These are phyloP conservation scores for Starmera stellimalicola DNA, from an alignment of 1,139 yeast species.

Conservation along the genomic window DNA sequence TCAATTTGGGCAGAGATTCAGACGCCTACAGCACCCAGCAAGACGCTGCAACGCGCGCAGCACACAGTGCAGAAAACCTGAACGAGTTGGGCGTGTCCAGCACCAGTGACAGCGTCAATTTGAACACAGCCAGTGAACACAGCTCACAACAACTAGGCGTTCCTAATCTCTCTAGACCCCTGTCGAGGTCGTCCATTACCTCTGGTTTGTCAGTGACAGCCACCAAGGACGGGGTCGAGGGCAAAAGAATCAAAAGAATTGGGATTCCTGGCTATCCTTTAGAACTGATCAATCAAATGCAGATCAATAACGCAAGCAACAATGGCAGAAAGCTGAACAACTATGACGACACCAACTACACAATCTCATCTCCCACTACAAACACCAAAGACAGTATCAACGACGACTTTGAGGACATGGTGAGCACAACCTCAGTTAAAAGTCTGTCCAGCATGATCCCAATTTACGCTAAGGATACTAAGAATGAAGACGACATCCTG, in stretches of 20 bases:
- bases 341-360: neutral
- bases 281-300: constrained; percentile 24
- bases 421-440: constrained; percentile 5
- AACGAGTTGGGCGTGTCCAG: too few species aligned
- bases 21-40: too few species aligned
- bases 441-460: constrained; percentile 19
- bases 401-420: constrained; percentile 7
- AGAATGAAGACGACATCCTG: neutral
- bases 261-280: constrained; percentile 30
- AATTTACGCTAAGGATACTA: constrained; percentile 9
- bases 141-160: neutral
- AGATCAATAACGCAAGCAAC: constrained; percentile 10
- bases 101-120: too few species aligned
- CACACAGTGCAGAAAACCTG: too few species aligned
- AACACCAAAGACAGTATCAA: constrained; percentile 2
- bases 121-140: too few species aligned
- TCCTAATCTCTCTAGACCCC: constrained; percentile 33
- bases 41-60: too few species aligned
- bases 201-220: constrained; percentile 65
- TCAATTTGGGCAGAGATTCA: too few species aligned
- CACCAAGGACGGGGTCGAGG: constrained; percentile 65
- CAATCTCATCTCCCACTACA: constrained; percentile 1
- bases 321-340: neutral
- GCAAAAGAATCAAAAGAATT: constrained; percentile 42
- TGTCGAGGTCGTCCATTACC: constrained; percentile 52